Evolutionary conservation across 208 protist species (phyloP).

Genomic region (Acanthamoeba royreba): DNA sequence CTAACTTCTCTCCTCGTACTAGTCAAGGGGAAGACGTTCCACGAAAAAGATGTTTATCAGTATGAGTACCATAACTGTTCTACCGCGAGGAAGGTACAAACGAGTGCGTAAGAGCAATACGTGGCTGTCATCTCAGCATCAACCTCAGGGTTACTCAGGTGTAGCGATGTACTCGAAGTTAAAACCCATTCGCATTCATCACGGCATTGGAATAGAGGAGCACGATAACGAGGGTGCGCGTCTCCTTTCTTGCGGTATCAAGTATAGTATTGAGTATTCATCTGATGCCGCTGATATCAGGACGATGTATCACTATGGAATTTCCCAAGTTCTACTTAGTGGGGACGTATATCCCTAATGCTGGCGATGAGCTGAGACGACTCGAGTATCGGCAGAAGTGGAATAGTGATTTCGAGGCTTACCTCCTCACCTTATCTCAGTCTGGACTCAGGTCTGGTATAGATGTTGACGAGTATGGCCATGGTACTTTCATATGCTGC

Average conservation of each 20-base stretch:
- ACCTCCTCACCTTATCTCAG: constrained; percentile 15
- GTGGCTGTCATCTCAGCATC: background rate
- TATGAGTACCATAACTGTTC: constrained; percentile 27
- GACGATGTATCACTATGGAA: constrained; percentile 86
- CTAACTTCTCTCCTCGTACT: background rate
- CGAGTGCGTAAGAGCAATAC: background rate
- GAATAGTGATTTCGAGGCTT: constrained; percentile 76
- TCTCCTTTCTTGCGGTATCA: background rate
- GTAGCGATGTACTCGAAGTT: constrained; percentile 11
- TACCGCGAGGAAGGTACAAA: background rate
- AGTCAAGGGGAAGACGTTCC: background rate
- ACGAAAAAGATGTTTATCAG: background rate
- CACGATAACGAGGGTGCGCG: constrained; percentile 7
- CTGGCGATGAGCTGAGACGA: constrained; percentile 86
- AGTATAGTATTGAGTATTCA: background rate
- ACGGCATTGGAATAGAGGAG: background rate
- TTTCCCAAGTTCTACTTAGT: constrained; percentile 81
- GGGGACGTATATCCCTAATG: constrained; percentile 92
- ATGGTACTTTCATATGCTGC: background rate
- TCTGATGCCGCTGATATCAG: background rate
- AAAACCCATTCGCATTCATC: background rate
- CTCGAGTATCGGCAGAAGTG: constrained; percentile 86
- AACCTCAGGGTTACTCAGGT: background rate
- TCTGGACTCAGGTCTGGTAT: background rate
- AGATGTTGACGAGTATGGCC: background rate